Evolutionary conservation across 805 yeast species (phyloP).

Genomic region (Yarrowia sp.): DNA sequence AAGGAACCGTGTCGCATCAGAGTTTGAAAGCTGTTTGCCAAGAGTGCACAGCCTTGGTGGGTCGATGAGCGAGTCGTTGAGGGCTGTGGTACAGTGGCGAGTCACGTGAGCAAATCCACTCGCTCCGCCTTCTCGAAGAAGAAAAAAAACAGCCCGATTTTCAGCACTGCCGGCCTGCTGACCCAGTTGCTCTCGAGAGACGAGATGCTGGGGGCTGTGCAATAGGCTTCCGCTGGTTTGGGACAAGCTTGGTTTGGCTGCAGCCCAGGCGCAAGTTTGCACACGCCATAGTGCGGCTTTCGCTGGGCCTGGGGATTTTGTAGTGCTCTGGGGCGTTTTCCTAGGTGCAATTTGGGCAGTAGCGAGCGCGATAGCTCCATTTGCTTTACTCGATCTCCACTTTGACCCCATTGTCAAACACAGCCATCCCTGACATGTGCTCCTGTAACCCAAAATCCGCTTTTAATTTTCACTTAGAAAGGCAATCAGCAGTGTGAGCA

Average conservation of each 20-base stretch:
- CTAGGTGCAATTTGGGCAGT: no score
- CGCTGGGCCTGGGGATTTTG: no score
- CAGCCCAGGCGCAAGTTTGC: conserved; percentile 3
- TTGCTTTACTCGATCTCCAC: no score
- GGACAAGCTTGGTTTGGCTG: conserved; percentile 1
- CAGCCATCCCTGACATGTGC: no score
- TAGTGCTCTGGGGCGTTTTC: no score
- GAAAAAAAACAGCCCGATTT: no score
- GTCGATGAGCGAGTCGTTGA: no score
- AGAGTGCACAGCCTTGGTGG: conserved; percentile 2
- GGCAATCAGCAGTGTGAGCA: neutral
- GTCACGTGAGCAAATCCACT: no score
- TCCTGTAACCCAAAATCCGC: neutral
- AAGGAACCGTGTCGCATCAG: conserved; percentile 1
- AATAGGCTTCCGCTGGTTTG: neutral
- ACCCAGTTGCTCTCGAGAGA: neutral
- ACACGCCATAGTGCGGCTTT: conserved; percentile 20
- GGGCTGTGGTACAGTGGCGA: neutral
- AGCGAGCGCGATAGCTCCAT: no score
- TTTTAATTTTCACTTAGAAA: conserved; percentile 7
- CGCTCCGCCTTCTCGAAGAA: no score
- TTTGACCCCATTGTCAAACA: no score
- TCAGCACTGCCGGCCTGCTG: neutral
- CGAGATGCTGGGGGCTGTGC: conserved; percentile 4
- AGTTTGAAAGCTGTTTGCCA: neutral